These are phyloP conservation scores for Daldinia loculata DNA, from an alignment of 495 filamentous ascomycete genomes.

Conservation along the genomic window DNA sequence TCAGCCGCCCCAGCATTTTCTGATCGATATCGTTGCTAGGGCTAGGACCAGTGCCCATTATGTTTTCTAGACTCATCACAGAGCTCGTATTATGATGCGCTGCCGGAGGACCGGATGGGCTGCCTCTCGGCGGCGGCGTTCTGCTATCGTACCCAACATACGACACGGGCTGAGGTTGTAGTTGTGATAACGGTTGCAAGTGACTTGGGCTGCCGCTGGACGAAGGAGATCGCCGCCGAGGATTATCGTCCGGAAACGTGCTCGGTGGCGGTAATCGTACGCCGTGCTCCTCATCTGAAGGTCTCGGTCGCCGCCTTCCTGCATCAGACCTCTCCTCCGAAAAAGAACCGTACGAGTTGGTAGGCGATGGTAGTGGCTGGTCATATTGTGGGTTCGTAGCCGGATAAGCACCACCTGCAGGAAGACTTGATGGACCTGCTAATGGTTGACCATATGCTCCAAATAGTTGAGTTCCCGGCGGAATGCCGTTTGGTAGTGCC, in stretches of 20 bases:
- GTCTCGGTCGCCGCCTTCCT: constrained; percentile 48
- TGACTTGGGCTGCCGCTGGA: constrained; percentile 54
- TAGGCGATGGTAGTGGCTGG: constrained; percentile 49
- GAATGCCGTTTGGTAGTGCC: constrained; percentile 56
- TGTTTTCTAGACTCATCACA: constrained; percentile 57
- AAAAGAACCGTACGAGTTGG: constrained; percentile 42
- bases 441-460: constrained; percentile 62
- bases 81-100: constrained; percentile 42
- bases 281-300: constrained; percentile 53
- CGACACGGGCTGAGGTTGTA: constrained; percentile 42
- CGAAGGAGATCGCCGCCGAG: constrained; percentile 56
- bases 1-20: constrained; percentile 54
- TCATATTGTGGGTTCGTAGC: constrained; percentile 46
- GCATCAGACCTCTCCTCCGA: constrained; percentile 43
- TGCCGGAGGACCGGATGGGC: constrained; percentile 40
- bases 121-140: constrained; percentile 41
- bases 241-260: constrained; percentile 55
- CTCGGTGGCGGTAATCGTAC: constrained; percentile 57
- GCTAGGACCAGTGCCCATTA: constrained; percentile 47
- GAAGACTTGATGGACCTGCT: constrained; percentile 36
- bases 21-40: constrained; percentile 52
- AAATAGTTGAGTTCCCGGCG: constrained; percentile 58
- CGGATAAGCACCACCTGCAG: constrained; percentile 42
- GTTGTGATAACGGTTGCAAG: constrained; percentile 45
- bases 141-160: constrained; percentile 38